Evolutionary conservation across 2,329 filamentous ascomycete genomes (phyloP), one percentile per base, ranked within the genome.

Genomic region (Aspergillus puulaauensis): DNA sequence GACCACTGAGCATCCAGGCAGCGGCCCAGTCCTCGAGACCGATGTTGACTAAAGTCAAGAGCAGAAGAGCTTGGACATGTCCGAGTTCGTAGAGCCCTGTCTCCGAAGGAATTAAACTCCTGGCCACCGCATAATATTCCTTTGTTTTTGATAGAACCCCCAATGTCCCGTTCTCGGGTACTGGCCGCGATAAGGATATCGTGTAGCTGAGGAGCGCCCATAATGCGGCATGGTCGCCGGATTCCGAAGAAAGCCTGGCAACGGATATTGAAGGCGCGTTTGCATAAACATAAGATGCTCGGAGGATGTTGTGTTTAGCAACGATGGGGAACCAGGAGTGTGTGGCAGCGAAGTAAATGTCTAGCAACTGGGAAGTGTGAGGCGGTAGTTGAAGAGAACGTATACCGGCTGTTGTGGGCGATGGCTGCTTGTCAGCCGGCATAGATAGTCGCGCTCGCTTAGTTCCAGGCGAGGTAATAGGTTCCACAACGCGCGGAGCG

Each of bases 321-420:
- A 81, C 75, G n/a, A 86, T 79, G 0, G 84, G 84, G 31, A 86
- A 78, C 83, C 84, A 86, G 24, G 79, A 79, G 62, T 86, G 82
- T 0, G 82, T 84, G 55, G 80, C 80, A 0, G 82, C 78, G 61
- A 85, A 85, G 63, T 85, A 86, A 11, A 80, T 74, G 64, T 86
- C 82, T 37, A 86, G 70, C 6, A 85, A 70, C 15, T 76, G 74
- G 67, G 82, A 82, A 8, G 81, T 77, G 54, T 82, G 77, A 24
- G 73, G 63, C 12, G 83, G 83, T 11, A 86, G 73, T 39, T 70
- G 67, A 39, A 74, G 65, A 12, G 61, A 45, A 33, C 62, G 61
- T 2, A 27, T 35, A 39, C 50, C 52, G 39, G 33, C 61, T 11
- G 40, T 11, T 58, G 60, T 8, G 58, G 41, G 11, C 41, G 23